Base-by-base conservation (phyloP, 192 early-diverging fungal species). In the Spinellus fusiger region DNA sequence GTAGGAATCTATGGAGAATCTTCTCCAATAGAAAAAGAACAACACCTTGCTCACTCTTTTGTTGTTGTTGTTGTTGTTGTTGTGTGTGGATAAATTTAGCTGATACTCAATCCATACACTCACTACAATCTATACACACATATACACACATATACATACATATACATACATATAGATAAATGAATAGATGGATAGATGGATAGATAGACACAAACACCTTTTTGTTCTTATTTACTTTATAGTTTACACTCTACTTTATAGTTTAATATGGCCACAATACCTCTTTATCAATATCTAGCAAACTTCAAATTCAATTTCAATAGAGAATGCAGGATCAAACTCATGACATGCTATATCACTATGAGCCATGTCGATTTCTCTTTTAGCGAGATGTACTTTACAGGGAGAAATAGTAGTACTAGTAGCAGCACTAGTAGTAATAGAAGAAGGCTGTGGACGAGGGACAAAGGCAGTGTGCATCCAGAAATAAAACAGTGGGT, bases 381-480 rank as follows among this genome's bases (percentile, higher is more conserved):
- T 25, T 55, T 77, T 77, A 16, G 33, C 47, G 4, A 77, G 37
- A 10, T 56, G 25, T 7, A 77, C 1, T 40, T 25, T n/a, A n/a
- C n/a, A n/a, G n/a, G n/a, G n/a, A n/a, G n/a, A n/a, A n/a, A n/a
- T n/a, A n/a, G n/a, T n/a, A n/a, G n/a, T n/a, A n/a, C n/a, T n/a
- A n/a, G n/a, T n/a, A n/a, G n/a, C n/a, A n/a, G n/a, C n/a, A n/a
- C n/a, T n/a, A n/a, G n/a, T n/a, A n/a, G n/a, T n/a, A n/a, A n/a
- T n/a, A n/a, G n/a, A n/a, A n/a, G n/a, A n/a, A n/a, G n/a, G n/a
- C n/a, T n/a, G n/a, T n/a, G n/a, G n/a, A n/a, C n/a, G n/a, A n/a
- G 23, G 38, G 27, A 75, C 66, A 29, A 79, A 79, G 2, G 61
- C 62, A 10, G 80, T 75, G n/a, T 82, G 80, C 33, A 79, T 64